Evolutionary conservation across 1,284 basidiomycete species (phyloP).

Genomic region (Leccinum pseudoinsigne): DNA sequence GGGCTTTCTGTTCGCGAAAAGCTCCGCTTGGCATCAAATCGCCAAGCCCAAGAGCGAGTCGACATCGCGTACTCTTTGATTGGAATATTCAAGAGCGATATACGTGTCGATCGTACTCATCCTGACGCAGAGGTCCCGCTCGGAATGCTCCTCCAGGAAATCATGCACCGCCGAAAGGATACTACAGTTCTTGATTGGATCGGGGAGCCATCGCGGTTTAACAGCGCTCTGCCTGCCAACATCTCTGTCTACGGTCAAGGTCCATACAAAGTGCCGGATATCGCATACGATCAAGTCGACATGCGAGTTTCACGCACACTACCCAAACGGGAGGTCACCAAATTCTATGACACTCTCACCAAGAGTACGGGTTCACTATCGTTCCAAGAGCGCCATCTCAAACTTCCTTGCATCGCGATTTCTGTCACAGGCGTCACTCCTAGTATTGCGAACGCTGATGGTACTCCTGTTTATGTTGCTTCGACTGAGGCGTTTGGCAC

Average conservation of each 20-base stretch:
- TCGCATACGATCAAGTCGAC: background rate
- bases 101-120: background rate
- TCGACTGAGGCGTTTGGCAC: conserved; percentile 6
- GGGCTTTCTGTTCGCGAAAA: conserved; percentile 3
- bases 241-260: conserved; percentile 12
- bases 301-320: background rate
- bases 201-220: conserved; percentile 17
- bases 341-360: background rate
- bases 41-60: conserved; percentile 9
- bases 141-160: conserved; percentile 16
- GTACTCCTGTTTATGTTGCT: background rate
- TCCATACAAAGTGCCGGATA: background rate
- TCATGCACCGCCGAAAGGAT: conserved; percentile 7
- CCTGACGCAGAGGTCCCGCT: conserved; percentile 15
- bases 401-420: conserved; percentile 17
- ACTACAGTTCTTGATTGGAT: conserved; percentile 19
- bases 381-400: conserved; percentile 10
- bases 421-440: background rate
- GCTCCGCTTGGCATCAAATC: conserved; percentile 17
- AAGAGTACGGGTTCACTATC: background rate
- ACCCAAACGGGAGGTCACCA: background rate
- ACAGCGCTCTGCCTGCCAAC: conserved; percentile 13
- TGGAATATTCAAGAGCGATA: conserved; percentile 14
- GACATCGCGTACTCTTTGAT: conserved; percentile 21
- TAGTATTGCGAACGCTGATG: background rate